Evolutionary conservation across 805 yeast species (phyloP).

Genomic region (Blastobotrys chiropterorum): DNA sequence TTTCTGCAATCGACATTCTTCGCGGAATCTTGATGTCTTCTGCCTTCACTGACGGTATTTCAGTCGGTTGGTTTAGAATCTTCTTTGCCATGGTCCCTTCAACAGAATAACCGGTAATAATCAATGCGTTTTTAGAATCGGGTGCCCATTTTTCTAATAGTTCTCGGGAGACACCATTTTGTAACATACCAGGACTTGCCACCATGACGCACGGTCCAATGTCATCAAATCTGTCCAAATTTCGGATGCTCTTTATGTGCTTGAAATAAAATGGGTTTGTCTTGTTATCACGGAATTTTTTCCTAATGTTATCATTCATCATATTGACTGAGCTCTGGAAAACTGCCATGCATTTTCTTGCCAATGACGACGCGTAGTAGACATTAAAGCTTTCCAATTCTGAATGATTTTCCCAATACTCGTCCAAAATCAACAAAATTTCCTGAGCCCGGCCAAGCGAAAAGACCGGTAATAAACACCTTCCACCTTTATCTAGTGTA

Average conservation of each 20-base stretch:
- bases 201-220: constrained; percentile 93
- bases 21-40: constrained; percentile 84
- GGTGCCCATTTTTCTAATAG: constrained; percentile 96
- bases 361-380: constrained; percentile 87
- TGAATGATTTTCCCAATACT: constrained; percentile 82
- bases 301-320: constrained; percentile 90
- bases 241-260: constrained; percentile 71
- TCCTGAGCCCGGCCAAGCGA: constrained; percentile 98
- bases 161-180: constrained; percentile 89
- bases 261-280: constrained; percentile 89
- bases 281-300: constrained; percentile 66
- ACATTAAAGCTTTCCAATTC: constrained; percentile 79
- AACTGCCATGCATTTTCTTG: constrained; percentile 94
- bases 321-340: constrained; percentile 93
- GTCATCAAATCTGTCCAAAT: constrained; percentile 81
- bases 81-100: constrained; percentile 98
- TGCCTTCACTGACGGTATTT: constrained; percentile 77
- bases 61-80: constrained; percentile 78
- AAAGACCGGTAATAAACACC: constrained; percentile 88
- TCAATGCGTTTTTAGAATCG: constrained; percentile 79
- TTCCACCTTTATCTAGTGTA: constrained; percentile 80
- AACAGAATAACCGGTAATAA: constrained; percentile 94
- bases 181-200: constrained; percentile 98
- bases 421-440: constrained; percentile 80
- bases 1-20: constrained; percentile 80